Conservation (phyloP, 2,329 filamentous ascomycete species). For the Ceratocystiopsis minuta region DNA sequence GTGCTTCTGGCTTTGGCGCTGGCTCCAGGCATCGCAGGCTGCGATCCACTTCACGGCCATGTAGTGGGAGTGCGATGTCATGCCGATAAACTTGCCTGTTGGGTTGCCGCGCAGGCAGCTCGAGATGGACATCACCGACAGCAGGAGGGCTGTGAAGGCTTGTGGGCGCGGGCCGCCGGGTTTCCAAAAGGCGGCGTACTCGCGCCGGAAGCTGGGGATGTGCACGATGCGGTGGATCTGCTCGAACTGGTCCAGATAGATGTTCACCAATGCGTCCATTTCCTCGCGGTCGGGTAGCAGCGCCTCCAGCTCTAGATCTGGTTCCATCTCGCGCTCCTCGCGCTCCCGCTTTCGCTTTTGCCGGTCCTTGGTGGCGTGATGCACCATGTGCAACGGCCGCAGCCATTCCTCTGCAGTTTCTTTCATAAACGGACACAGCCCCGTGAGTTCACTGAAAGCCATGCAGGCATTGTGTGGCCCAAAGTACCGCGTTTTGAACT, state of each 20-base stretch:
- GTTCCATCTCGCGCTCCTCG: constrained; percentile 28
- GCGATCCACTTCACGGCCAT: constrained; percentile 38
- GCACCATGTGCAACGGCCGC: constrained; percentile 36
- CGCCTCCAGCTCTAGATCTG: constrained; percentile 31
- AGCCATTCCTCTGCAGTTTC: constrained; percentile 45
- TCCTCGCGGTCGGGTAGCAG: constrained; percentile 20
- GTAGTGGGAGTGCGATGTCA: constrained; percentile 37
- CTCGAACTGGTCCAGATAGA: constrained; percentile 21
- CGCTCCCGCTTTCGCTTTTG: constrained; percentile 33
- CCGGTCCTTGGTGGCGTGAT: constrained; percentile 36
- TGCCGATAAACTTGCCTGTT: constrained; percentile 35
- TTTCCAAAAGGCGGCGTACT: constrained; percentile 38
- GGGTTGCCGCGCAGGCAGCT: constrained; percentile 36
- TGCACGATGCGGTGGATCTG: constrained; percentile 32
- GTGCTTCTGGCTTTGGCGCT: constrained; percentile 41
- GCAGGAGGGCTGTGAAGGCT: constrained; percentile 36
- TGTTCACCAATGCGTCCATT: constrained; percentile 16
- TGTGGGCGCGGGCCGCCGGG: constrained; percentile 26
- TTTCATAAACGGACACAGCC: constrained; percentile 41
- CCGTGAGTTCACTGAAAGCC: constrained; percentile 39
- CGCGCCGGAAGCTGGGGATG: constrained; percentile 36
- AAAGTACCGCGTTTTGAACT: constrained; percentile 42
- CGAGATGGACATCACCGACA: constrained; percentile 43
- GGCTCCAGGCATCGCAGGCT: constrained; percentile 35
- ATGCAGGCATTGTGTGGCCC: constrained; percentile 43